phyloP scores from a whole-genome alignment of 441 rosid species.

The Pelargonium citronellum region DNA sequence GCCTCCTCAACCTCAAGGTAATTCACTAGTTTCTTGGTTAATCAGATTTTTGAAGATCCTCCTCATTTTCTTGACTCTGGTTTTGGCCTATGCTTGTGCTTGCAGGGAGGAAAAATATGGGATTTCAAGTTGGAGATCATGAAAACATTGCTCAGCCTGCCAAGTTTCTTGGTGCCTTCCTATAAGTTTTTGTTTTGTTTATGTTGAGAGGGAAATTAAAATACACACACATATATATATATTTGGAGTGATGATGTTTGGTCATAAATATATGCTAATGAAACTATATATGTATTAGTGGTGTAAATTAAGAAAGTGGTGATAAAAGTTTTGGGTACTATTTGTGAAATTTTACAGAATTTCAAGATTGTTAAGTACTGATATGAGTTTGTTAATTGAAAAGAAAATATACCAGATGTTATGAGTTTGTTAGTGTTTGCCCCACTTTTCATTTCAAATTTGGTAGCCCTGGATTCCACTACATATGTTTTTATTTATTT shows the following conservation, averaged over 20 bases:
- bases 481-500: background rate
- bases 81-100: slow-evolving; percentile 16
- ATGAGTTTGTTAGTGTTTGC: background rate
- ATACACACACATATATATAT: background rate
- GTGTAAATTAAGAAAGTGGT: background rate
- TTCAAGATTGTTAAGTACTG: background rate
- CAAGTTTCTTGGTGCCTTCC: slow-evolving; percentile 8
- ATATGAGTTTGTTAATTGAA: background rate
- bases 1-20: slow-evolving; percentile 22
- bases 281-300: background rate
- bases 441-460: background rate
- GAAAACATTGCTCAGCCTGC: slow-evolving; percentile 20
- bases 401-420: background rate
- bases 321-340: background rate
- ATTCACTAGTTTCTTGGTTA: background rate
- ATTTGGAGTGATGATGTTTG: background rate
- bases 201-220: background rate
- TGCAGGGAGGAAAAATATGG: slow-evolving; percentile 45
- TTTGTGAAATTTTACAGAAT: background rate
- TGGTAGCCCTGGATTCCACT: background rate
- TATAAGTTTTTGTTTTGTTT: background rate
- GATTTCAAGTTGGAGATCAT: slow-evolving; percentile 39
- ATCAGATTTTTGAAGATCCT: too few relatives aligned
- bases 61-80: background rate
- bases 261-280: background rate